Evolutionary conservation across 1,284 basidiomycete species (phyloP).

Genomic region (Moniliophthora roreri): DNA sequence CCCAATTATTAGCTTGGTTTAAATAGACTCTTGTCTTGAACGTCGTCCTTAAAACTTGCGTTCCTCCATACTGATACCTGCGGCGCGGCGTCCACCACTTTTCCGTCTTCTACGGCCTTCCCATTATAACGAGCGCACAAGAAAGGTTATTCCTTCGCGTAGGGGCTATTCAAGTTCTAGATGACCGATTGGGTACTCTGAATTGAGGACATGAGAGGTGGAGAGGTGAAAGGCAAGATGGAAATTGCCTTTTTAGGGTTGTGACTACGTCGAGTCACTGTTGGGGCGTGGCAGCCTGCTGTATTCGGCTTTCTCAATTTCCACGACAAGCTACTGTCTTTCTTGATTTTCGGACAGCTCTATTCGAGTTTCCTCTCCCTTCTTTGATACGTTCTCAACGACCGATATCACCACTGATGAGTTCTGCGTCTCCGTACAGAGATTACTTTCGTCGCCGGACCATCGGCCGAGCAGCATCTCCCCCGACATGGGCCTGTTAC

Average conservation of each 20-base stretch:
- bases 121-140: no score
- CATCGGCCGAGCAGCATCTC: slow-evolving; percentile 75
- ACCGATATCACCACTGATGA: slow-evolving; percentile 30
- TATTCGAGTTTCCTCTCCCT: background rate
- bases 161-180: no score
- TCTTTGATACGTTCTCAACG: background rate
- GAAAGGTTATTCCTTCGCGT: no score
- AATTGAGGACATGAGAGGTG: no score
- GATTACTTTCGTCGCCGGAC: slow-evolving; percentile 65
- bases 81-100: no score
- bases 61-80: no score
- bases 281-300: background rate
- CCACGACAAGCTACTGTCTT: background rate
- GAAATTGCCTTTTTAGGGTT: background rate
- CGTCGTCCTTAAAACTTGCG: no score
- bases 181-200: no score
- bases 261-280: slow-evolving; percentile 2
- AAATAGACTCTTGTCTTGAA: no score
- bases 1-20: no score
- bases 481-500: slow-evolving; percentile 83
- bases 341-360: background rate
- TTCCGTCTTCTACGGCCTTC: no score
- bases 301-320: background rate
- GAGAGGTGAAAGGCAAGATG: background rate
- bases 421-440: slow-evolving; percentile 41